These are phyloP conservation scores for Fusarium heterosporum DNA, from an alignment of 2,329 filamentous ascomycete species.

Conservation along the genomic window DNA sequence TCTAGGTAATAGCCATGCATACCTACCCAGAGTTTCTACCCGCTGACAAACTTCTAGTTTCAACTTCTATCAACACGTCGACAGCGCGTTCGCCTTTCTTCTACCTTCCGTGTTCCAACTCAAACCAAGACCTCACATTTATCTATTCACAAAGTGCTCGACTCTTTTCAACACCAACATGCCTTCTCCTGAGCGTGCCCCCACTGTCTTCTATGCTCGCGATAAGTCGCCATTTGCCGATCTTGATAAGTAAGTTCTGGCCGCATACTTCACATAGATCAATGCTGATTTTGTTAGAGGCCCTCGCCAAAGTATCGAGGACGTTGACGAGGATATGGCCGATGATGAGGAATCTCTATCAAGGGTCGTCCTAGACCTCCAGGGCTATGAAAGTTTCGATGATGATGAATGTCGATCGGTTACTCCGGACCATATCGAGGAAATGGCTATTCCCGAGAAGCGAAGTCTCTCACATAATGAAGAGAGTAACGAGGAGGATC, in stretches of 20 bases:
- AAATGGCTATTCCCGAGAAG: background rate
- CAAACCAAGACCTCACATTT: background rate
- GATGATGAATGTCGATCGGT: conserved; percentile 1
- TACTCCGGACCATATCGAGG: background rate
- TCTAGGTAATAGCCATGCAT: background rate
- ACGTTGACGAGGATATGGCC: too few species aligned
- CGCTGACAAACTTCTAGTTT: background rate
- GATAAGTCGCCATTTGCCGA: conserved; percentile 29
- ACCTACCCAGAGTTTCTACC: too few species aligned
- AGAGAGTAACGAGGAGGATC: background rate
- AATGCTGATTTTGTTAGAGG: conserved; percentile 18
- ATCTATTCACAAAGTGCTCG: background rate
- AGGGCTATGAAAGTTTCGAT: conserved; percentile 13
- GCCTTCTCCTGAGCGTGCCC: conserved; percentile 7
- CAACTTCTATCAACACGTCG: background rate
- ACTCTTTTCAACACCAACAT: conserved; percentile 12
- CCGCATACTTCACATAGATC: accelerated
- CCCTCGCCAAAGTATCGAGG: conserved; percentile 23
- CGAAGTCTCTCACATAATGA: conserved; percentile 5
- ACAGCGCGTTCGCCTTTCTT: background rate
- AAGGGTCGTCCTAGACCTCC: conserved; percentile 20
- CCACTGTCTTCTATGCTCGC: conserved; percentile 42
- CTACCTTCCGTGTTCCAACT: background rate
- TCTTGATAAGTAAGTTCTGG: conserved; percentile 20
- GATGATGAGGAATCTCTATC: conserved; percentile 1